Base-by-base conservation (phyloP, 2,329 filamentous ascomycete genomes). In the Apiospora arundinis region DNA sequence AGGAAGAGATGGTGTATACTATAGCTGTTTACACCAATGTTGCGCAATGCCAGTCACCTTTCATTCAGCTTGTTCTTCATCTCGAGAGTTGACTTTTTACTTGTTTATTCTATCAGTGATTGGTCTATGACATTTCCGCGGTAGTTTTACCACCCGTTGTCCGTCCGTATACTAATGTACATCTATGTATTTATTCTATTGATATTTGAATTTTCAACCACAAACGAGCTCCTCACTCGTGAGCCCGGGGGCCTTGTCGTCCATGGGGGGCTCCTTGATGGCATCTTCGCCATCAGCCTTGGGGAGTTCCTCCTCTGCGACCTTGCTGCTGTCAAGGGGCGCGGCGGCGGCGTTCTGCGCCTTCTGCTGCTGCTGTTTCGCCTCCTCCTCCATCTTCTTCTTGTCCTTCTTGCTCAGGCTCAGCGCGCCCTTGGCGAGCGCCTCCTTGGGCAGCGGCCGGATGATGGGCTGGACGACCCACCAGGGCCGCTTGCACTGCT, bases 391-490 rank as follows among this genome's bases (percentile, higher is more conserved):
- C 46, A 46, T 32, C 74, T 79, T 85, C 77, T 83, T 85, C 77
- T 82, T 85, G 44, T 88, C 86, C 80, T 95, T 95, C 84, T 94
- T 95, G 77, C 91, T 93, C 73, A 92, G 80, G 71, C 87, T 89
- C 80, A 97, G 87, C 2, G 93, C 92, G 0, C 95, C 95, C 80
- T 94, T 95, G 73, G 92, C 91, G 74, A 96, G 78, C 2, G 96
- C 96, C 83, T 98, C 95, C 75, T 92, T 93, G 0, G 96, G 96
- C 77, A 98, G 81, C 52, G 95, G 95, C 70, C 95, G 86, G 8
- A 98, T 89, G 77, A 97, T 93, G 4, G 95, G 92, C 83, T 98
- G 95, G 69, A 91, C 94, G 4, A 97, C 88, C 94, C 94, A 98
- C 89, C 92, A 98, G 0, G 95, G 95, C 74, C 94, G 85, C 80